phyloP scores from a whole-genome alignment of 495 filamentous ascomycete genomes.

The Hamigera avellanea region DNA sequence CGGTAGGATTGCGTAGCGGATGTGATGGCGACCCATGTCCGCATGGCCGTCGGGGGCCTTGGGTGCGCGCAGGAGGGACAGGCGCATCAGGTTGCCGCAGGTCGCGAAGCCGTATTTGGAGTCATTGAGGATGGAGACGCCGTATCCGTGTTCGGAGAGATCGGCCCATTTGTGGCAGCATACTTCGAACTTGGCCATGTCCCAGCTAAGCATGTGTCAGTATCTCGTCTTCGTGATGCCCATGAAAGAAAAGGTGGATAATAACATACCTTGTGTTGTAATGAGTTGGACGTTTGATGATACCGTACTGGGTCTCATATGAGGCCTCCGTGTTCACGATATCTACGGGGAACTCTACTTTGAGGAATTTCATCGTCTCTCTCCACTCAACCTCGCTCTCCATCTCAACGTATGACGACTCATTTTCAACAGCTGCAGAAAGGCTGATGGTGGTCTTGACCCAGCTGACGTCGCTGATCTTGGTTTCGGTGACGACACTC shows the following conservation, averaged over 20 bases:
- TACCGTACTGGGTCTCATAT: slow-evolving; percentile 93
- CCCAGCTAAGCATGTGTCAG: slow-evolving; percentile 49
- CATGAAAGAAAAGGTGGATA: not conserved
- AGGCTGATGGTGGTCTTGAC: slow-evolving; percentile 80
- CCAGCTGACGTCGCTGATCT: slow-evolving; percentile 79
- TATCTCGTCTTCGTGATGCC: slow-evolving; percentile 4
- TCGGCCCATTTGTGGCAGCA: slow-evolving; percentile 98
- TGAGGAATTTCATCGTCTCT: slow-evolving; percentile 94
- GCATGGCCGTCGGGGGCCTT: slow-evolving; percentile 94
- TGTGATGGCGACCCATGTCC: slow-evolving; percentile 85
- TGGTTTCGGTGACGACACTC: slow-evolving; percentile 66
- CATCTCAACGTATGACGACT: slow-evolving; percentile 66
- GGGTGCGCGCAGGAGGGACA: slow-evolving; percentile 80
- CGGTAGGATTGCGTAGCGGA: slow-evolving; percentile 87
- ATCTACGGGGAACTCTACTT: slow-evolving; percentile 96
- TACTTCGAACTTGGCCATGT: slow-evolving; percentile 99
- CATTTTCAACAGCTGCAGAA: slow-evolving; percentile 47
- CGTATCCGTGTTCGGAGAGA: slow-evolving; percentile 82
- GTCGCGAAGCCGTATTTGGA: slow-evolving; percentile 96
- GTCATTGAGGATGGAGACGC: slow-evolving; percentile 90
- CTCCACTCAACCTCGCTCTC: slow-evolving; percentile 80
- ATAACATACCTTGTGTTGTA: slow-evolving; percentile 66
- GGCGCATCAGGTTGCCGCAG: slow-evolving; percentile 79
- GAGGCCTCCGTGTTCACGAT: slow-evolving; percentile 82
- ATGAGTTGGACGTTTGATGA: slow-evolving; percentile 80